Evolutionary conservation across 176 grass and related monocot species (phyloP), one percentile per base, ranked within the genome.

Genomic region (Microstegium vimineum): DNA sequence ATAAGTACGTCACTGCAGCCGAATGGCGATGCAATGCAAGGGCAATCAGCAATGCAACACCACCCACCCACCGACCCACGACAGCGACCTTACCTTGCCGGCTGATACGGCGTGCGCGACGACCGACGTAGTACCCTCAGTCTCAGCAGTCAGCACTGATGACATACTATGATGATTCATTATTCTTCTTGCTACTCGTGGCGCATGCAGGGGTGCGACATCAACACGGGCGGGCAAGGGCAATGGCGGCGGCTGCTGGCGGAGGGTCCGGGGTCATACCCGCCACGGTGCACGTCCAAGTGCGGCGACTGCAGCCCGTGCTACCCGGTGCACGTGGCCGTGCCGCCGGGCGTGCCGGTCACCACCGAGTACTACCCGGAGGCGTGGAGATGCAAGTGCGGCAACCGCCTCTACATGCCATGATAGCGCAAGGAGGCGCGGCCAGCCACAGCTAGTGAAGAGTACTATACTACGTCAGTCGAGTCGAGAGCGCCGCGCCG

Each of bases 351-450:
- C 76, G 87, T 75, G 52, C 91, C 94, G 7, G 94, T 97, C 31
- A 89, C 83, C 84, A 72, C 89, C 8, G 94, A 97, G 77, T 97
- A 97, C 81, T 97, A 97, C 88, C 94, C 94, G 17, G 94, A 97
- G 81, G 90, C 94, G 13, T 93, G 94, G 94, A 83, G 94, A 35
- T 97, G 94, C 90, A 87, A 90, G 83, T 97, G 94, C 69, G 86
- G 91, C 85, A 91, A 91, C 83, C 89, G 85, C 32, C 90, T 97
- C 62, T 97, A 87, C 86, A 80, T 97, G 90, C 94, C 94, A 26
- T 96, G 79, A 88, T n/a, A 40, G 12, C 20, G 81, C 43, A 30
- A 30, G 61, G 31, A 32, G 16, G 16, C 15, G 15, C 27, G 27
- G 7, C 62, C 14, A 16, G 56, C 16, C 75, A n/a, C n/a, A n/a